phyloP scores from a whole-genome alignment of 2,329 filamentous ascomycete genomes.

The Claviceps quebecensis region DNA sequence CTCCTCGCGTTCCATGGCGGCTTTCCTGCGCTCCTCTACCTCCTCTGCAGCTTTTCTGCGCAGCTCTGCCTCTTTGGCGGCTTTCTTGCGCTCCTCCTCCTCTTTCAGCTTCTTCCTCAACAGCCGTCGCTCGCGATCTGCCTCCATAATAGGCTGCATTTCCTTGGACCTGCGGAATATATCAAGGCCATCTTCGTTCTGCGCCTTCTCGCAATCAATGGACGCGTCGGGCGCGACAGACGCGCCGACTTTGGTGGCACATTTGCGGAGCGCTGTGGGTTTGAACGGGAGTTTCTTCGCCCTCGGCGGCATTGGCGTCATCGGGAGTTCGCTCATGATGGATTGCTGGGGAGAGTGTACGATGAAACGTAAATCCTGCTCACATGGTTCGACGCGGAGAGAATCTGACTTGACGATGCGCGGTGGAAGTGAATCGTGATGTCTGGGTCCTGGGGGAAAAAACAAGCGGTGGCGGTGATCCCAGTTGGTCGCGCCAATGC shows the following conservation, averaged over 20 bases:
- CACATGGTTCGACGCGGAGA: not conserved
- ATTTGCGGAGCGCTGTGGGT: conserved; percentile 28
- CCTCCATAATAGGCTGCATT: conserved; percentile 31
- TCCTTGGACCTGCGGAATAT: conserved; percentile 37
- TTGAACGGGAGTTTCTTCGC: conserved; percentile 35
- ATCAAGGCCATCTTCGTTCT: conserved; percentile 24
- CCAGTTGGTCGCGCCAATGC: too few relatives aligned
- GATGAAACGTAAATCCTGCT: not conserved
- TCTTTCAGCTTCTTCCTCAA: conserved; percentile 14
- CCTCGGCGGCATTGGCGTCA: conserved; percentile 14
- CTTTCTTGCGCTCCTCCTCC: conserved; percentile 10
- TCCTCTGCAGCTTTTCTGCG: too few relatives aligned
- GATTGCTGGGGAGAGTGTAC: not conserved
- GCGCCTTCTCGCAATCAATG: conserved; percentile 7
- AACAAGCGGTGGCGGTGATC: too few relatives aligned
- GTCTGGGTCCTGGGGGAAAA: too few relatives aligned
- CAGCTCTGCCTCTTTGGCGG: not conserved
- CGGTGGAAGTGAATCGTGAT: too few relatives aligned
- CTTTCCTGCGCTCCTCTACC: conserved; percentile 11
- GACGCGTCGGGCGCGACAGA: not conserved
- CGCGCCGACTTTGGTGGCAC: conserved; percentile 9
- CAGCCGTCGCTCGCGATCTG: conserved; percentile 23
- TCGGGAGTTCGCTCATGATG: conserved; percentile 19
- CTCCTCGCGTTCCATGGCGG: not conserved
- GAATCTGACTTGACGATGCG: too few relatives aligned